phyloP scores from a whole-genome alignment of 2,329 filamentous ascomycete genomes.

The Alternaria sp. region DNA sequence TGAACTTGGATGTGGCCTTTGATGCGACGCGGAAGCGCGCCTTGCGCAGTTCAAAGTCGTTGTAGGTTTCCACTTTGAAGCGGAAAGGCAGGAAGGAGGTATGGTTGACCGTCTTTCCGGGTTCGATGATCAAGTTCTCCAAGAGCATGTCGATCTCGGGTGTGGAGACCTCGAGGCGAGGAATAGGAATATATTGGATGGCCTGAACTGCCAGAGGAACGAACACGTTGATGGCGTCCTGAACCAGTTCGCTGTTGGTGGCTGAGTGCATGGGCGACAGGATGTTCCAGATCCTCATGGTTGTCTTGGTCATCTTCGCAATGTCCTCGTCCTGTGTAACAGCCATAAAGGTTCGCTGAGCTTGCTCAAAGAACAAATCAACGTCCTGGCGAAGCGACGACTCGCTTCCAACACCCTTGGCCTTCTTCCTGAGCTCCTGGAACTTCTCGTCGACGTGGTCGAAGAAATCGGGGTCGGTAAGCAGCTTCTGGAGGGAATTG shows the following conservation, averaged over 20 bases:
- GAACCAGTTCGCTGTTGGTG: slow-evolving; percentile 74
- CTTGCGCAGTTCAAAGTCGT: slow-evolving; percentile 86
- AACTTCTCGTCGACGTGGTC: slow-evolving; percentile 75
- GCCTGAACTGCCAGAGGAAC: slow-evolving; percentile 78
- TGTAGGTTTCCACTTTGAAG: slow-evolving; percentile 81
- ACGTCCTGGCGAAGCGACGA: slow-evolving; percentile 76
- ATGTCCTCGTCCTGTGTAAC: slow-evolving; percentile 77
- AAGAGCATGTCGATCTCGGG: slow-evolving; percentile 85
- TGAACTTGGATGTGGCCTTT: slow-evolving; percentile 74
- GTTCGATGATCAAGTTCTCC: slow-evolving; percentile 90
- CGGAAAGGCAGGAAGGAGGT: slow-evolving; percentile 90
- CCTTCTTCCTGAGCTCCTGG: slow-evolving; percentile 65
- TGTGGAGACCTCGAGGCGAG: slow-evolving; percentile 84
- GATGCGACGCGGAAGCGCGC: slow-evolving; percentile 74
- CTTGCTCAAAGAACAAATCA: slow-evolving; percentile 73
- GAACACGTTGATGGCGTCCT: slow-evolving; percentile 81
- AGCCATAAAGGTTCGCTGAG: slow-evolving; percentile 72
- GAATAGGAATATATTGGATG: slow-evolving; percentile 88
- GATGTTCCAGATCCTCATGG: slow-evolving; percentile 72
- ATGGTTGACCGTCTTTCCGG: slow-evolving; percentile 81
- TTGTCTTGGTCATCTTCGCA: slow-evolving; percentile 71
- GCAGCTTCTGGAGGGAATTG: slow-evolving; percentile 77
- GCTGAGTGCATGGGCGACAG: slow-evolving; percentile 71
- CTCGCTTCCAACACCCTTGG: slow-evolving; percentile 66
- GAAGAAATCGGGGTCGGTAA: slow-evolving; percentile 87